Base-by-base conservation (phyloP, 495 filamentous ascomycete species). In the Bacidia rubella region DNA sequence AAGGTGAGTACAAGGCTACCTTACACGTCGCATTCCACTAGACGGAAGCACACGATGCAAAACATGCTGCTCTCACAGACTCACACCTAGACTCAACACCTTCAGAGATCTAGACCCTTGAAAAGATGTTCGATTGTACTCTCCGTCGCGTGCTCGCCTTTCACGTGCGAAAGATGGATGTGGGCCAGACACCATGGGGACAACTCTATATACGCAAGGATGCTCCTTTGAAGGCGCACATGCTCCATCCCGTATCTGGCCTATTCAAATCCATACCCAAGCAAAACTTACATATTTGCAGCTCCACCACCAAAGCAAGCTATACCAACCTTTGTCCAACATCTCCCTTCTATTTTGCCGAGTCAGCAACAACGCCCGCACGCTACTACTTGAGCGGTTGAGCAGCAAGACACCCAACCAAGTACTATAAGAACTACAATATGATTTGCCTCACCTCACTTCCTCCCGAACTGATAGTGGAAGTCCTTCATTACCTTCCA, bases 401-500 rank as follows among this genome's bases (percentile, higher is more conserved):
- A n/a, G n/a, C n/a, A n/a, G n/a, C n/a, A n/a, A n/a, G n/a, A n/a
- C n/a, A n/a, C n/a, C n/a, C n/a, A n/a, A n/a, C n/a, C n/a, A n/a
- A n/a, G n/a, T n/a, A n/a, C n/a, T n/a, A n/a, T n/a, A n/a, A n/a
- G n/a, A n/a, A n/a, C 19, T 9, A 27, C 43, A 32, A 7, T 7
- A 49, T 49, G 50, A 0, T 26, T 4, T 48, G 10, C 21, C 32
- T 49, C 12, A 11, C 22, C 10, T 45, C 50, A 19, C 55, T 69
- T 7, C 68, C 68, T 3, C 40, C 61, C 23, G 68, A 69, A 57
- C 47, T 71, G 35, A 54, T 63, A 42, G 55, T 66, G 29, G 60
- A 65, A 22, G 65, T 68, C 27, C 63, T 68, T 3, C 65, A 61
- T 22, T 59, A 65, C 29, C 61, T 71, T 17, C 57, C 67, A 17